Base-by-base conservation (phyloP, 106 monocot genomes). In the Triglochin maritima region DNA sequence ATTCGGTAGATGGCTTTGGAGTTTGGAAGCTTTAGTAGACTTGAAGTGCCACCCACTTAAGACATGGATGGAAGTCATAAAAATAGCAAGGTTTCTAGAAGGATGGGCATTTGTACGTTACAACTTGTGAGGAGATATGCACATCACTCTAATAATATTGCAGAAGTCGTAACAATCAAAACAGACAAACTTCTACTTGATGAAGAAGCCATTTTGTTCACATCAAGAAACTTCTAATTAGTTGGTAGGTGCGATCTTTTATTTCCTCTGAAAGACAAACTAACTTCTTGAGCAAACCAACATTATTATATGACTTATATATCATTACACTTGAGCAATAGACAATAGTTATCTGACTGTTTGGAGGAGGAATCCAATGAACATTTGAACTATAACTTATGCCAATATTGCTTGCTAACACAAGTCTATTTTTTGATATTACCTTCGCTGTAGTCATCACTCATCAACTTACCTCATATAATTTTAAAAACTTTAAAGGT, bases 221-320 rank as follows among this genome's bases (percentile, higher is more conserved):
- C 63, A 49, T 64, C 63, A 47, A 64, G 63, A 64, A 64, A 47
- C 43, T 64, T 64, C 63, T 64, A 64, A 47, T 0, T 46, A 46
- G 17, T 47, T 59, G 46, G 63, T 64, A 64, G 46, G 45, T 49
- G 2, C 9, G 63, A 64, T 64, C 9, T 64, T 64, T 47, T 42
- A 7, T 52, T 52, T 6, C 11, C 9, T 6, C 52, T 8, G 52
- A 2, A 11, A 52, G 11, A 11, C 29, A 29, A 29, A 29, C 29
- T 29, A 29, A 29, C 29, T 29, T 29, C 29, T 29, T 29, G 29
- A 29, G 52, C 7, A 52, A 11, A 29, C 29, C 29, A 29, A 29
- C 29, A 29, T 29, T 29, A 29, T 29, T 29, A 29, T 29, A 29
- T 29, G 29, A 29, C 29, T 29, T 29, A 52, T 52, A 52, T 52